Conservation (phyloP, 2,329 filamentous ascomycete genomes). For the Setomelanomma holmii region DNA sequence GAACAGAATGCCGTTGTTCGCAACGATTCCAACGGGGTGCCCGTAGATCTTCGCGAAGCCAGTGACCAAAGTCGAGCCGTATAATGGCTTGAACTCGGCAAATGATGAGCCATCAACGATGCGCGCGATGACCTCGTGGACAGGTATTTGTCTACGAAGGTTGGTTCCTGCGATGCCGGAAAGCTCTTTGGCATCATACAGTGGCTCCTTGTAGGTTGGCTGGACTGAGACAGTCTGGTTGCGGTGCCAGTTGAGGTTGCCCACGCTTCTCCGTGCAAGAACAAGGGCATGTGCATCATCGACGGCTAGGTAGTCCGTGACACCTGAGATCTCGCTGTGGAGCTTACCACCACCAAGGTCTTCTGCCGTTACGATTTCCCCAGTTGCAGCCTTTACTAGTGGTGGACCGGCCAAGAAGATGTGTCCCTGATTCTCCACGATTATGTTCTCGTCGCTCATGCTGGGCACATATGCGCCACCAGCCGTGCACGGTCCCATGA, state of each 20-base stretch:
- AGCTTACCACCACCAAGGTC: constrained; percentile 89
- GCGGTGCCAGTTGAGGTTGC: constrained; percentile 87
- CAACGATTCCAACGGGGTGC: constrained; percentile 88
- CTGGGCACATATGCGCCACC: constrained; percentile 95
- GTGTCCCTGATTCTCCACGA: constrained; percentile 93
- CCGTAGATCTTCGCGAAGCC: constrained; percentile 89
- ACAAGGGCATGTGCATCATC: constrained; percentile 92
- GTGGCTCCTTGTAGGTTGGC: constrained; percentile 70
- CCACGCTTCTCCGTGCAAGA: constrained; percentile 81
- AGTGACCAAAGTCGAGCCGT: constrained; percentile 87
- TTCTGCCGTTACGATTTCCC: constrained; percentile 88
- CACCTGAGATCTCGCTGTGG: constrained; percentile 88
- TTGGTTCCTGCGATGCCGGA: constrained; percentile 90
- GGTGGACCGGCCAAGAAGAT: constrained; percentile 96
- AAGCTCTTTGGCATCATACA: constrained; percentile 81
- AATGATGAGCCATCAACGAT: constrained; percentile 92
- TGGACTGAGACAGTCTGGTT: constrained; percentile 41
- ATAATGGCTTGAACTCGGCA: constrained; percentile 92
- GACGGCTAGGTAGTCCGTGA: constrained; percentile 93
- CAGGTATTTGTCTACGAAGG: constrained; percentile 82
- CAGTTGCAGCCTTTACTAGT: constrained; percentile 93
- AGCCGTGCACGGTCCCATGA: constrained; percentile 97
- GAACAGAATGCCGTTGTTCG: constrained; percentile 96
- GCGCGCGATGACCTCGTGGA: constrained; percentile 89
- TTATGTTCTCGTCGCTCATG: constrained; percentile 98